phyloP scores from a whole-genome alignment of 441 rosid species.

The Euphorbia celastroides region DNA sequence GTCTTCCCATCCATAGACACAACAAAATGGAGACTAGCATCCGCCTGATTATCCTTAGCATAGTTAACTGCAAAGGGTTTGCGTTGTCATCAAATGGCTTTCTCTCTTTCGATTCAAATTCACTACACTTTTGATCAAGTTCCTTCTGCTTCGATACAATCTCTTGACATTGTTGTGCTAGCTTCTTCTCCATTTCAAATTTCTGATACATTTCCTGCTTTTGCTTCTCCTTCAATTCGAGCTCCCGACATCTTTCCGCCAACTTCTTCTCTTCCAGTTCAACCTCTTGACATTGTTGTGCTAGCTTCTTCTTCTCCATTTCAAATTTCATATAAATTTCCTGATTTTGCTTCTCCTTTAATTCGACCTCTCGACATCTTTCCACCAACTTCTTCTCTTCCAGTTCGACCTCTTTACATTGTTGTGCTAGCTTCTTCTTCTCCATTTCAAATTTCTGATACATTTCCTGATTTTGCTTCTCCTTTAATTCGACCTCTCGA shows the following conservation, averaged over 20 bases:
- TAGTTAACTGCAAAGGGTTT: neutral
- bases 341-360: neutral
- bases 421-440: neutral
- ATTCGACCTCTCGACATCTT: neutral
- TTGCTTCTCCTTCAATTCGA: slow-evolving; percentile 9
- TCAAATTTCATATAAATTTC: neutral
- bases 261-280: neutral
- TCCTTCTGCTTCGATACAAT: slow-evolving; percentile 8
- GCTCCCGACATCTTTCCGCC: neutral
- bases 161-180: slow-evolving; percentile 1
- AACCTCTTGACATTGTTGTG: neutral
- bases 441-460: neutral
- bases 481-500: neutral
- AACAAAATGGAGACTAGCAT: slow-evolving; percentile 11
- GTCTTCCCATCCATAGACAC: slow-evolving; percentile 24
- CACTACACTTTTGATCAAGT: neutral
- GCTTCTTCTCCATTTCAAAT: neutral
- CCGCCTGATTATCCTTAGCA: neutral
- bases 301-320: neutral
- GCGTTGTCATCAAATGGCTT: neutral
- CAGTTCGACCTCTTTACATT: slow-evolving; percentile 1
- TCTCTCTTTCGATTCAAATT: neutral
- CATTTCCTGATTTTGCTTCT: neutral
- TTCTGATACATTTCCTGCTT: neutral
- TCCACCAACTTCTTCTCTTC: neutral